Evolutionary conservation across 108 stramenopile species (phyloP).

Genomic region (Cyclotella choctawhatcheeana): DNA sequence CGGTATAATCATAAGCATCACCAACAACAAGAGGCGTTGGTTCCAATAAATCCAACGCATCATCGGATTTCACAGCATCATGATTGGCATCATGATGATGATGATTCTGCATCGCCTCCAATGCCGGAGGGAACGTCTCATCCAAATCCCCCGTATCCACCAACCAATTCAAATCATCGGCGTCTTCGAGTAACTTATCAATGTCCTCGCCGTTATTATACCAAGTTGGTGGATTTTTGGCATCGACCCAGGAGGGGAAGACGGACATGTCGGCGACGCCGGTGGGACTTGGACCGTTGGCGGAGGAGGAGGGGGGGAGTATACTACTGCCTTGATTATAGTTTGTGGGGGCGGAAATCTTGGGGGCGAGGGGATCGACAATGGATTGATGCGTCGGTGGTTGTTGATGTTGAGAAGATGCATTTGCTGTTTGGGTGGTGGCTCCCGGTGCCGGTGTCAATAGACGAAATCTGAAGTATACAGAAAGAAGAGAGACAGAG

Average conservation of each 20-base stretch:
- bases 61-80: too few species aligned
- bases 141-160: slow-evolving; percentile 81
- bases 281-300: slow-evolving; percentile 59
- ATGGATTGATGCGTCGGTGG: slow-evolving; percentile 28
- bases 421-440: slow-evolving; percentile 27
- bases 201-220: slow-evolving; percentile 86
- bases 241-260: slow-evolving; percentile 83
- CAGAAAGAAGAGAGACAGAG: neutral
- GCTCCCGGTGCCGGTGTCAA: slow-evolving; percentile 70
- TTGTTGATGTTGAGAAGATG: slow-evolving; percentile 27
- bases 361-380: slow-evolving; percentile 81
- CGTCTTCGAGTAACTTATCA: slow-evolving; percentile 82
- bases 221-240: slow-evolving; percentile 85
- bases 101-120: slow-evolving; percentile 28
- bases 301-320: slow-evolving; percentile 12
- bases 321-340: too few species aligned
- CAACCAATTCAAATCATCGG: slow-evolving; percentile 84
- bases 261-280: slow-evolving; percentile 73
- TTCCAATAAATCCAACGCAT: too few species aligned
- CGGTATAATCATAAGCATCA: too few species aligned
- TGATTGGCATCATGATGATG: neutral
- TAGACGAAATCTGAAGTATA: slow-evolving; percentile 70
- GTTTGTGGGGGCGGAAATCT: slow-evolving; percentile 49
- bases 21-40: too few species aligned
- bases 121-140: slow-evolving; percentile 70